Evolutionary conservation across 805 yeast genomes (phyloP).

Genomic region (Hanseniaspora taiwanica): DNA sequence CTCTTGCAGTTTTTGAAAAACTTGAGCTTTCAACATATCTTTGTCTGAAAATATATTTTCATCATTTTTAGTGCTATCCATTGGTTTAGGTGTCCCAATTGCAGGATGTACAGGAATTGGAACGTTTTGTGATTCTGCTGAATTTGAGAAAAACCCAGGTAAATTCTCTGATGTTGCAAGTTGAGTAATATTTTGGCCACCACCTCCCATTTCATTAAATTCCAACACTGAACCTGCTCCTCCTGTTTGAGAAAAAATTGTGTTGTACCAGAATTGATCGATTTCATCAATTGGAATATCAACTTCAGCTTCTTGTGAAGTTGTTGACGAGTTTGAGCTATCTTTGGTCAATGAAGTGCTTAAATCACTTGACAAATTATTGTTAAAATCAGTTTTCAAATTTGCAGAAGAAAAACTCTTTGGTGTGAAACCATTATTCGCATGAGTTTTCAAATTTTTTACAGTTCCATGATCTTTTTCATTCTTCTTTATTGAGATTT

Average conservation of each 20-base stretch:
- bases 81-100: too few species aligned
- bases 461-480: conserved; percentile 1
- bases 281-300: conserved; percentile 8
- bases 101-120: too few species aligned
- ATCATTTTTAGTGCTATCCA: too few species aligned
- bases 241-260: conserved; percentile 3
- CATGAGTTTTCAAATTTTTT: neutral
- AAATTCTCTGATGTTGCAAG: too few species aligned
- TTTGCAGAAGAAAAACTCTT: neutral
- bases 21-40: conserved; percentile 6
- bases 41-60: conserved; percentile 8
- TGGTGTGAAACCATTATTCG: neutral
- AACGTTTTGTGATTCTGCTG: too few species aligned
- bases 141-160: neutral
- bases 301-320: neutral
- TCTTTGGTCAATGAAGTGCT: neutral
- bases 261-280: conserved; percentile 8
- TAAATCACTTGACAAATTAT: neutral
- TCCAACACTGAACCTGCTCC: neutral
- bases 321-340: neutral
- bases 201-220: neutral
- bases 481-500: conserved; percentile 2
- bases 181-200: neutral
- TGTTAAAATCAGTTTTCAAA: neutral
- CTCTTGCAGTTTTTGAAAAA: conserved; percentile 8